Percentiles rank a stretch among this genome's conserved stretches.
Evolutionary conservation across 352 stramenopile species (phyloP).

Genomic region (Globisporangium rhizosaccharum): DNA sequence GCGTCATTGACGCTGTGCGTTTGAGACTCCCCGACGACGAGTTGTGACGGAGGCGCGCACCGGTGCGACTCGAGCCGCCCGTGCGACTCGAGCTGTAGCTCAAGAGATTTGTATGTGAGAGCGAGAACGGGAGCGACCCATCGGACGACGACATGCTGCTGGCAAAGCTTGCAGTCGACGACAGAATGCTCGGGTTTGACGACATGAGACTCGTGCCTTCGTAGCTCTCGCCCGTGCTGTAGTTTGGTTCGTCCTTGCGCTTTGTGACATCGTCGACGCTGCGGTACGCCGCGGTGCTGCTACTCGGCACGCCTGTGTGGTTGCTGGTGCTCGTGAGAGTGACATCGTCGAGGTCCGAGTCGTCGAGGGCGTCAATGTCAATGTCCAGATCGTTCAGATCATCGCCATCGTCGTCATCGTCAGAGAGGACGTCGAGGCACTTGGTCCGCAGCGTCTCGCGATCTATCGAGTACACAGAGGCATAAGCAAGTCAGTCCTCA

Average conservation of each 20-base stretch:
- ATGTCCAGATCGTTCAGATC: conserved; percentile 14
- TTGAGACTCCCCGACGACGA: conserved; percentile 2
- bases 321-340: neutral
- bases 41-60: neutral
- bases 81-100: neutral
- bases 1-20: neutral
- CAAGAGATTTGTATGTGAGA: neutral
- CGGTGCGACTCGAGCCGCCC: neutral
- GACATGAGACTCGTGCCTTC: conserved; percentile 16
- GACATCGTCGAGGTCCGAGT: neutral
- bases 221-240: conserved; percentile 11
- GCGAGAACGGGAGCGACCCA: conserved; percentile 4
- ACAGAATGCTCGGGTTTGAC: conserved; percentile 8
- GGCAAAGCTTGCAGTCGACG: conserved; percentile 10
- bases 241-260: conserved; percentile 7
- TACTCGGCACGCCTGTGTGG: neutral
- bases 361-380: conserved; percentile 15
- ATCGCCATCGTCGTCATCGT: conserved; percentile 16
- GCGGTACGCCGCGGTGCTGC: neutral
- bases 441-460: conserved; percentile 16
- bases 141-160: conserved; percentile 9
- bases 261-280: neutral
- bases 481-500: neutral
- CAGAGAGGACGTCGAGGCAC: conserved; percentile 21
- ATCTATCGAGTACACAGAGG: neutral